phyloP scores from a whole-genome alignment of 768 basidiomycete species.

The Leccinellum albellum region DNA sequence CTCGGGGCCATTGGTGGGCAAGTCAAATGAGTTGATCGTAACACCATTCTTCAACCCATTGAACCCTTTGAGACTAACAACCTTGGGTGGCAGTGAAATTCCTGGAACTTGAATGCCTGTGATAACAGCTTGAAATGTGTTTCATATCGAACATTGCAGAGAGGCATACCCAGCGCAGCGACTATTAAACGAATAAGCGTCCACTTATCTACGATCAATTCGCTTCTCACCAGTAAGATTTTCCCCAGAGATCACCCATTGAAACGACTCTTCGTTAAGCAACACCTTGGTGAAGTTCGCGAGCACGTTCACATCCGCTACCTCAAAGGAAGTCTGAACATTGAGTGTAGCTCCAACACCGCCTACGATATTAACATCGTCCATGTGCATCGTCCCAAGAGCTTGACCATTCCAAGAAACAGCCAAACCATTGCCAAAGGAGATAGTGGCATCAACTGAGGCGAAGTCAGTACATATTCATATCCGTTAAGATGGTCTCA shows the following conservation, averaged over 20 bases:
- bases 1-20: constrained; percentile 65
- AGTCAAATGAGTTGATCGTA: constrained; percentile 60
- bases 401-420: constrained; percentile 57
- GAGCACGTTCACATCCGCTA: constrained; percentile 53
- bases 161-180: constrained; percentile 48
- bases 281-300: constrained; percentile 64
- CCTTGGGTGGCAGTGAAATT: constrained; percentile 52
- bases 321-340: constrained; percentile 50
- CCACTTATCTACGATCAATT: not conserved
- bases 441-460: constrained; percentile 62
- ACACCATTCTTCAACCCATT: constrained; percentile 64
- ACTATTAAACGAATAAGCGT: constrained; percentile 37
- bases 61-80: constrained; percentile 64
- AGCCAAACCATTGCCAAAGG: constrained; percentile 58
- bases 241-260: constrained; percentile 64
- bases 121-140: not conserved
- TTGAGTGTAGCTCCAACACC: constrained; percentile 62
- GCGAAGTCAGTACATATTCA: constrained; percentile 4
- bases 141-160: not conserved
- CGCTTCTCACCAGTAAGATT: constrained; percentile 52
- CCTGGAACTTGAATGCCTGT: constrained; percentile 56
- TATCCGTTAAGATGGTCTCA: constrained; percentile 32
- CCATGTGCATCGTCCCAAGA: constrained; percentile 60
- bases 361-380: constrained; percentile 53
- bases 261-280: constrained; percentile 61